These are phyloP conservation scores for Rutstroemia sp. DNA, from an alignment of 2,329 filamentous ascomycete genomes.

Conservation along the genomic window DNA sequence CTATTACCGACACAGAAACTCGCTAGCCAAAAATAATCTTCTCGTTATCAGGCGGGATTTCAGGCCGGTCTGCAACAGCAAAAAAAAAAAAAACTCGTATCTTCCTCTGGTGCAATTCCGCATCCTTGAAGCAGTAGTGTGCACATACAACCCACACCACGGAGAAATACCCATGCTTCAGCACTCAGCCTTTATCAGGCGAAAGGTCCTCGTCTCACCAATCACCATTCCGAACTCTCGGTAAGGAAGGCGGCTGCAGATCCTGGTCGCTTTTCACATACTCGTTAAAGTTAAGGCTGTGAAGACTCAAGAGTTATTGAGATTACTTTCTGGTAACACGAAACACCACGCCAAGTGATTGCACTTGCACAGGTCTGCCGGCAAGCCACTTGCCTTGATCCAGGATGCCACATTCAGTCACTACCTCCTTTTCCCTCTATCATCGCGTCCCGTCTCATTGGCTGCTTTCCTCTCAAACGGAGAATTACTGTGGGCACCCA, in stretches of 20 bases:
- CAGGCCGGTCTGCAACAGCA: not conserved
- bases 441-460: not conserved
- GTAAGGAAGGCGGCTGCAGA: not conserved
- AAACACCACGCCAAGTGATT: not conserved
- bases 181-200: not conserved
- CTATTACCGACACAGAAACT: not conserved
- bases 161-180: not conserved
- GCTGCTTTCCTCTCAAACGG: not conserved
- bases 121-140: not conserved
- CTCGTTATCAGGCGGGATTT: not conserved
- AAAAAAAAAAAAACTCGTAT: not conserved
- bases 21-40: not conserved
- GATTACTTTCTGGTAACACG: not conserved
- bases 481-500: not conserved
- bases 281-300: not conserved
- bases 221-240: not conserved
- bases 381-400: not conserved
- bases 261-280: not conserved
- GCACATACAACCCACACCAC: not conserved
- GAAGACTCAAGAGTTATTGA: not conserved
- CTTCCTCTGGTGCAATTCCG: not conserved
- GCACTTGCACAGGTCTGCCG: not conserved
- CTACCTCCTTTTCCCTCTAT: not conserved
- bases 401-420: not conserved
- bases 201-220: not conserved